Conservation (phyloP, 306 rosid genomes). For the Medicago lupulina region DNA sequence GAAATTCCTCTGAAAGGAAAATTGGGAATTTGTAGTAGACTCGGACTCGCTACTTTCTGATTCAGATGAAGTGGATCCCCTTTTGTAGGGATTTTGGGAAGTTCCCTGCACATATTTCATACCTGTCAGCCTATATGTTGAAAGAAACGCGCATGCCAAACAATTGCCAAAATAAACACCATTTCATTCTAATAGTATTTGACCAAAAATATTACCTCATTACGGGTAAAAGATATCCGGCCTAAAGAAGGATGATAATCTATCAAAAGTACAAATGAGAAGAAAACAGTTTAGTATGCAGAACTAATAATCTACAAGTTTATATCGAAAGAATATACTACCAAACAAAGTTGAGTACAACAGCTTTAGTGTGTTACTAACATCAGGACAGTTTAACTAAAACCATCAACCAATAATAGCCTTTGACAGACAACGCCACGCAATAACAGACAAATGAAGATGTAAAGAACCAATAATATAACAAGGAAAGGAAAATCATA, state of each 20-base stretch:
- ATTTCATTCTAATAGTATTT: constrained; percentile 5
- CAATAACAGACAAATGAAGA: constrained; percentile 22
- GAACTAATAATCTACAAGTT: constrained; percentile 26
- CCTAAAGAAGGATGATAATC: constrained; percentile 65
- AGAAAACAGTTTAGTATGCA: constrained; percentile 37
- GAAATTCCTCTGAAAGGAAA: constrained; percentile 64
- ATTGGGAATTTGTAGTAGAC: constrained; percentile 57
- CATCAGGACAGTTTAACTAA: background rate
- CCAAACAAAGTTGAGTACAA: background rate
- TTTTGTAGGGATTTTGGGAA: constrained; percentile 62
- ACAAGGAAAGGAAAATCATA: constrained; percentile 5
- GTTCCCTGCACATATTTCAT: constrained; percentile 69
- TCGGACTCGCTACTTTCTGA: constrained; percentile 85
- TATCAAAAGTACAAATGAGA: constrained; percentile 48
- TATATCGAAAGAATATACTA: constrained; percentile 18
- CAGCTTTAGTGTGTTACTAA: constrained; percentile 11
- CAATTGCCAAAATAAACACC: background rate
- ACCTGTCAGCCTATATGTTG: constrained; percentile 20
- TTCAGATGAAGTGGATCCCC: constrained; percentile 59
- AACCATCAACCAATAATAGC: constrained; percentile 2
- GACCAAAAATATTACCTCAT: constrained; percentile 63
- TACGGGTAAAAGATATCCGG: constrained; percentile 55
- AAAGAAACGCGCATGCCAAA: constrained; percentile 28
- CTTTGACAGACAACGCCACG: background rate
- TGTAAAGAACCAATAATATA: constrained; percentile 8